These are phyloP conservation scores for Epithemia pelagica DNA, from an alignment of 108 stramenopile species.

Conservation along the genomic window DNA sequence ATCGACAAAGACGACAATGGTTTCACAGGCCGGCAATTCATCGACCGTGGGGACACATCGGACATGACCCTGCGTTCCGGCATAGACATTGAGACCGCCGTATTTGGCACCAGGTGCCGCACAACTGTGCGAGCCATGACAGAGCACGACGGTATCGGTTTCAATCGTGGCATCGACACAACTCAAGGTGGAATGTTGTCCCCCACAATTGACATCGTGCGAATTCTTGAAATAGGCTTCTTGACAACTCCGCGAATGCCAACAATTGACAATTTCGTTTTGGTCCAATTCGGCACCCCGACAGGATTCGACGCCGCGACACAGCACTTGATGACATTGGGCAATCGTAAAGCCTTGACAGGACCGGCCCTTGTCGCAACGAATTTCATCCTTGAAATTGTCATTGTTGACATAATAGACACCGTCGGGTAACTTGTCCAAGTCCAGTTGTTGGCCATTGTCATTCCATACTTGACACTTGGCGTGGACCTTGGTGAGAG, in stretches of 20 bases:
- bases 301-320: not conserved
- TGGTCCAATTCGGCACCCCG: not conserved
- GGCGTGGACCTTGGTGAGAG: no score
- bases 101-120: no score
- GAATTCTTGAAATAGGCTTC: not conserved
- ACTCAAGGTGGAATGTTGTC: not conserved
- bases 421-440: no score
- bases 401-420: not conserved
- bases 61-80: no score
- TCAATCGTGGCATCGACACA: not conserved
- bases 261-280: not conserved
- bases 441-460: no score
- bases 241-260: not conserved
- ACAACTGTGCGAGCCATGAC: no score
- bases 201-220: not conserved
- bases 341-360: not conserved
- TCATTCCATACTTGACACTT: no score
- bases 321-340: not conserved
- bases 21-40: no score
- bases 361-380: not conserved
- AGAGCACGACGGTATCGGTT: not conserved
- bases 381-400: not conserved
- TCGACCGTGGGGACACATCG: no score
- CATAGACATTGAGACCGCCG: no score
- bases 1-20: not conserved